A percentile compares a stretch with the other conserved stretches of the same genome.
Evolutionary conservation across 306 rosid genomes (phyloP).

Genomic region (Cucurbita moschata): DNA sequence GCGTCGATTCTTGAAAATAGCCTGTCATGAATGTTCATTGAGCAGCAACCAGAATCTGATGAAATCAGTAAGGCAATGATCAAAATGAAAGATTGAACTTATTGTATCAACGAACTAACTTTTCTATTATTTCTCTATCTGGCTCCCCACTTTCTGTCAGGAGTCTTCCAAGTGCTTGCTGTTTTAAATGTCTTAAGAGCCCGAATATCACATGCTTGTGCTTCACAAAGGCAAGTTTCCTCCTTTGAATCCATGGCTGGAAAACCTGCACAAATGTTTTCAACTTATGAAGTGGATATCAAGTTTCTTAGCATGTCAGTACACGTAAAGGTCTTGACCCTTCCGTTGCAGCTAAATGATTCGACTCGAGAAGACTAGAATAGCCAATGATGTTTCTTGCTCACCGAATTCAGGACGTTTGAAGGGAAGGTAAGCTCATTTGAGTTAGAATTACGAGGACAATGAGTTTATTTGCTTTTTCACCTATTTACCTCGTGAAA

Average conservation of each 20-base stretch:
- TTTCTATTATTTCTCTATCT: slow-evolving; percentile 29
- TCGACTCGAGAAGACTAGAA: not conserved
- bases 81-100: slow-evolving; percentile 5
- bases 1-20: slow-evolving; percentile 40
- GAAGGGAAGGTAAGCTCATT: not conserved
- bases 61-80: not conserved
- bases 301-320: not conserved
- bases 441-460: not conserved
- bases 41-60: slow-evolving; percentile 4
- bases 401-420: not conserved
- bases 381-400: not conserved
- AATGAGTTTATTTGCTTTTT: no score
- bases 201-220: slow-evolving; percentile 72
- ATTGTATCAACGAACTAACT: slow-evolving; percentile 38
- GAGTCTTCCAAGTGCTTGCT: slow-evolving; percentile 47
- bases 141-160: slow-evolving; percentile 53
- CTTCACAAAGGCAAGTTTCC: slow-evolving; percentile 49
- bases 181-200: slow-evolving; percentile 42
- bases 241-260: slow-evolving; percentile 85
- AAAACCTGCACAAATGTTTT: slow-evolving; percentile 40
- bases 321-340: not conserved
- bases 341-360: not conserved
- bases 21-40: slow-evolving; percentile 27
- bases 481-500: no score
- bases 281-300: not conserved